These are phyloP conservation scores for Cerrena zonata DNA, from an alignment of 1,284 basidiomycete genomes.

Conservation along the genomic window DNA sequence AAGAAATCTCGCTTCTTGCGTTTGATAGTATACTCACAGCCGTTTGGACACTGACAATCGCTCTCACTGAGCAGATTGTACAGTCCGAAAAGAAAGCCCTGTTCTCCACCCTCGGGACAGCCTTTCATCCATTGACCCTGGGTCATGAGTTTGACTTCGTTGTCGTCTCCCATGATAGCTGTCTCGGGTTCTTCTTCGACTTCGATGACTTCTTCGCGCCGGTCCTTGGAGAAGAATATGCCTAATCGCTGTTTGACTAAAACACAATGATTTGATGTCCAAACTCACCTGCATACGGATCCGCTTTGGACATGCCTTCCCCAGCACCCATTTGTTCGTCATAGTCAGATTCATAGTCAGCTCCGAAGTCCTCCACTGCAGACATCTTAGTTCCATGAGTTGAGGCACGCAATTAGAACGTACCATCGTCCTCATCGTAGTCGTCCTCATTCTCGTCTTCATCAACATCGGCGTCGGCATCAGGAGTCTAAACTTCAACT, in stretches of 20 bases:
- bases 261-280: background rate
- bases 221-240: constrained; percentile 87
- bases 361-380: constrained; percentile 50
- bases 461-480: constrained; percentile 36
- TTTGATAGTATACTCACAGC: constrained; percentile 56
- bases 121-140: constrained; percentile 96
- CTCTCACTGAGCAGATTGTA: constrained; percentile 69
- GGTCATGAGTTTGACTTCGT: constrained; percentile 63
- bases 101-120: constrained; percentile 87
- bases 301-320: constrained; percentile 45
- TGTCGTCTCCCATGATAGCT: constrained; percentile 40
- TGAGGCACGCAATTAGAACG: constrained; percentile 17
- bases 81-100: constrained; percentile 79
- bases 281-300: constrained; percentile 77
- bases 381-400: background rate
- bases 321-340: constrained; percentile 40
- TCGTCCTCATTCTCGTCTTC: constrained; percentile 32
- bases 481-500: constrained; percentile 42
- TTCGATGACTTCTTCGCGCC: constrained; percentile 81
- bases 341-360: constrained; percentile 75
- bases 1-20: constrained; percentile 77
- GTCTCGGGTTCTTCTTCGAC: constrained; percentile 72
- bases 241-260: constrained; percentile 37
- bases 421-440: constrained; percentile 45
- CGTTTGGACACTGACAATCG: constrained; percentile 62